phyloP scores from a whole-genome alignment of 2,329 filamentous ascomycete genomes.

The Penicillium sumatraense region DNA sequence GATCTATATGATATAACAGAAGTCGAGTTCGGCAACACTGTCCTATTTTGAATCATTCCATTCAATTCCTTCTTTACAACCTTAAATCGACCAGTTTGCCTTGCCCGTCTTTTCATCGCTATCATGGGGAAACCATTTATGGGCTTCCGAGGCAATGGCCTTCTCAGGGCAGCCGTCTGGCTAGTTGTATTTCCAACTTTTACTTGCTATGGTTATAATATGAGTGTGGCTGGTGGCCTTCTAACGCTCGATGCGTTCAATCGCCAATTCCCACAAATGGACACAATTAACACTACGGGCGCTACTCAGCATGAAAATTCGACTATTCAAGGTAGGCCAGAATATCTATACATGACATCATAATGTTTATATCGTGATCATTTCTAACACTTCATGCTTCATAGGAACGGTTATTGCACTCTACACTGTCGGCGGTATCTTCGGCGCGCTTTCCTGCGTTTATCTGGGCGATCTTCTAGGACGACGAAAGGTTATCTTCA shows the following conservation, averaged over 20 bases:
- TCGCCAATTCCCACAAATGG: constrained; percentile 53
- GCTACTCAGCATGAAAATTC: constrained; percentile 49
- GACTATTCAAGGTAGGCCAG: constrained; percentile 42
- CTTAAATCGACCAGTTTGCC: too few species aligned
- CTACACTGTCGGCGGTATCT: constrained; percentile 53
- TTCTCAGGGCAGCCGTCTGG: constrained; percentile 24
- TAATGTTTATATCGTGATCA: not conserved
- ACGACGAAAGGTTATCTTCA: constrained; percentile 51
- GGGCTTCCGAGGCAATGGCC: constrained; percentile 27
- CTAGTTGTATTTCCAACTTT: constrained; percentile 41
- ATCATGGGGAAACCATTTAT: constrained; percentile 29
- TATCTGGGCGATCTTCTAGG: constrained; percentile 53
- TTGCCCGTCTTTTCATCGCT: not conserved
- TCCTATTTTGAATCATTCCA: not conserved
- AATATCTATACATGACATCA: not conserved
- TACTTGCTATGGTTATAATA: constrained; percentile 58
- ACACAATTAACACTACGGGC: constrained; percentile 52
- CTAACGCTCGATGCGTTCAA: constrained; percentile 34
- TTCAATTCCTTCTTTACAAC: not conserved
- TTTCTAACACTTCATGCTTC: not conserved
- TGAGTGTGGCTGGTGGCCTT: constrained; percentile 56
- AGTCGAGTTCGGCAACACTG: not conserved
- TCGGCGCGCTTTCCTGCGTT: constrained; percentile 52
- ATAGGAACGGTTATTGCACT: constrained; percentile 49
- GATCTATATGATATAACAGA: constrained; percentile 3